These are phyloP conservation scores for Lumnitzera littorea DNA, from an alignment of 345 rosid genomes.

Conservation along the genomic window DNA sequence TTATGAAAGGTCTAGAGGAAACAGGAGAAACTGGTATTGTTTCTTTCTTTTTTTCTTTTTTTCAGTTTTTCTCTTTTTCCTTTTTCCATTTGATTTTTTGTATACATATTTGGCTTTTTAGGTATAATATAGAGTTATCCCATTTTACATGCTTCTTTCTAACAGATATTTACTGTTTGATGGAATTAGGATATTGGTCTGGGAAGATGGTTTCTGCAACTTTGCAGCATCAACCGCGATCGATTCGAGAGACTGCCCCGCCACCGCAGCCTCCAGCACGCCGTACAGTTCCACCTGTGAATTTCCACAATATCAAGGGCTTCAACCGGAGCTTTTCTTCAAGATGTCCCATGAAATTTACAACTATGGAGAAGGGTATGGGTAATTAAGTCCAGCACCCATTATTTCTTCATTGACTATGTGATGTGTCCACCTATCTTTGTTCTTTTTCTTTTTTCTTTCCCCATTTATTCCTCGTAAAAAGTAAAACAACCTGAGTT, in stretches of 20 bases:
- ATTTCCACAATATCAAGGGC: slow-evolving; percentile 74
- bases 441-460: not conserved
- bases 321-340: slow-evolving; percentile 93
- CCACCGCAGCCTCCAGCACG: slow-evolving; percentile 38
- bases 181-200: slow-evolving; percentile 73
- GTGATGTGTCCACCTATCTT: not conserved
- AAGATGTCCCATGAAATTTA: slow-evolving; percentile 99
- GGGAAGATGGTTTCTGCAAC: slow-evolving; percentile 99
- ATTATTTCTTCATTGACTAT: too few relatives aligned
- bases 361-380: slow-evolving; percentile 99
- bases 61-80: not conserved
- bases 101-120: not conserved
- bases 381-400: slow-evolving; percentile 29
- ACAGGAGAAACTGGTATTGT: slow-evolving; percentile 86
- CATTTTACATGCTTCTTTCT: too few relatives aligned
- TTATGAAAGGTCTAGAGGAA: slow-evolving; percentile 94
- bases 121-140: too few relatives aligned
- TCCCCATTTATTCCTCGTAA: not conserved
- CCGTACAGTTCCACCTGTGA: slow-evolving; percentile 45
- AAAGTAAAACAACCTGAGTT: not conserved
- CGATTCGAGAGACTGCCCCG: slow-evolving; percentile 46
- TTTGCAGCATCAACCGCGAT: slow-evolving; percentile 70
- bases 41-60: not conserved
- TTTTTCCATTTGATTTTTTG: not conserved
- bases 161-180: too few relatives aligned